Percentiles rank a stretch among this genome's conserved stretches.
Conservation (phyloP, 2,329 filamentous ascomycete genomes). For the Alternaria triticina region DNA sequence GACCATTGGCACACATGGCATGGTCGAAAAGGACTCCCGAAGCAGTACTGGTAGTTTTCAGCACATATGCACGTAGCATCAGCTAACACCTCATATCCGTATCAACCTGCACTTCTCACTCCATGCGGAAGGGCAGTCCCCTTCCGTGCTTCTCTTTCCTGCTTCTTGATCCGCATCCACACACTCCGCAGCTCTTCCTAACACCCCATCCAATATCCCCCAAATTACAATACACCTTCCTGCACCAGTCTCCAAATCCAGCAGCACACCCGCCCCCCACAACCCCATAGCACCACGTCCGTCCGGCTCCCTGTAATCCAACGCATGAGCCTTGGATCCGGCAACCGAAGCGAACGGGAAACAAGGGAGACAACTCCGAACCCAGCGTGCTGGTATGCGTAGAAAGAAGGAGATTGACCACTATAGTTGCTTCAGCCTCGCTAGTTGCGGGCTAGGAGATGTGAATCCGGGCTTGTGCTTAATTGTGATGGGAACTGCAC, state of each 20-base stretch:
- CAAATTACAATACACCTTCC: neutral
- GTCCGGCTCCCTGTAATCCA: neutral
- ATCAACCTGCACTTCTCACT: neutral
- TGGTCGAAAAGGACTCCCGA: neutral
- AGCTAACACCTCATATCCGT: neutral
- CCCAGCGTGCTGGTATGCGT: neutral
- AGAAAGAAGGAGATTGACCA: neutral
- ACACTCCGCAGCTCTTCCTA: neutral
- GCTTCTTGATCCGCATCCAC: neutral
- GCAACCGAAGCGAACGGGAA: conserved; percentile 3
- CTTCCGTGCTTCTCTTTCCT: neutral
- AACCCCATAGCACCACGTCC: neutral
- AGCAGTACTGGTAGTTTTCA: neutral
- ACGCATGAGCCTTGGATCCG: neutral
- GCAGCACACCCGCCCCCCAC: neutral
- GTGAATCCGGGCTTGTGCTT: neutral
- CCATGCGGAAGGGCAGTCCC: neutral
- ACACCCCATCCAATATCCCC: neutral
- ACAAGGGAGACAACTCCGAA: conserved; percentile 3
- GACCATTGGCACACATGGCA: neutral
- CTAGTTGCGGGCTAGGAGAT: neutral
- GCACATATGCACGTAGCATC: neutral
- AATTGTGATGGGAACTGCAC: neutral
- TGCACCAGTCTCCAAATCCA: neutral
- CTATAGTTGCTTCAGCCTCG: neutral